phyloP scores from a whole-genome alignment of 768 basidiomycete species.

The Mycena amicta region DNA sequence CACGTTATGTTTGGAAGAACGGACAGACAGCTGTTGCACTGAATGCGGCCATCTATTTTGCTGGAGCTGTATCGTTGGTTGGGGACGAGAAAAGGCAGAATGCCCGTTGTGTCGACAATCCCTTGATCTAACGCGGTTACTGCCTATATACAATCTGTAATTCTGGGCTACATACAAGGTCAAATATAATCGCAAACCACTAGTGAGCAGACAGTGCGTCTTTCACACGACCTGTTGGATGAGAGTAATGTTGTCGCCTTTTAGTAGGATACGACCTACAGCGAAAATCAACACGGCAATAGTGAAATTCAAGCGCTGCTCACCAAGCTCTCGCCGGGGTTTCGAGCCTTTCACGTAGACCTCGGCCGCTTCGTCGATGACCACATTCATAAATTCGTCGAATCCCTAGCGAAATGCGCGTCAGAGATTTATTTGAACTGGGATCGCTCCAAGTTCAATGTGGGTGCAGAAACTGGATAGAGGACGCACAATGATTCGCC shows the following conservation, averaged over 20 bases:
- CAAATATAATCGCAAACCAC: neutral
- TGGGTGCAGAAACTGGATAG: neutral
- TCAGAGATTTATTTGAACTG: slow-evolving; percentile 23
- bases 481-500: slow-evolving; percentile 85
- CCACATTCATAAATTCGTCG: slow-evolving; percentile 99
- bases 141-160: slow-evolving; percentile 86
- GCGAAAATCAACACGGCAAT: neutral
- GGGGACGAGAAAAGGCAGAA: slow-evolving; percentile 89
- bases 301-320: slow-evolving; percentile 29
- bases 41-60: slow-evolving; percentile 92
- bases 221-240: slow-evolving; percentile 71
- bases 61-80: slow-evolving; percentile 87
- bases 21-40: slow-evolving; percentile 79
- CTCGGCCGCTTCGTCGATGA: slow-evolving; percentile 91
- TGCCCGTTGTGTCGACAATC: slow-evolving; percentile 87
- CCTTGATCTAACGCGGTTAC: slow-evolving; percentile 63
- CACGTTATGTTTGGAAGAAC: slow-evolving; percentile 83
- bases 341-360: slow-evolving; percentile 89
- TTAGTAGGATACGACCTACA: slow-evolving; percentile 90
- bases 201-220: neutral
- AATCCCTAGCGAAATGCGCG: slow-evolving; percentile 70
- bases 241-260: slow-evolving; percentile 98
- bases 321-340: slow-evolving; percentile 83
- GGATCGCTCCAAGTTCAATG: neutral
- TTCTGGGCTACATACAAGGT: slow-evolving; percentile 16